Evolutionary conservation across 129 eudicot species (phyloP).

Genomic region (Centaurea solstitialis): DNA sequence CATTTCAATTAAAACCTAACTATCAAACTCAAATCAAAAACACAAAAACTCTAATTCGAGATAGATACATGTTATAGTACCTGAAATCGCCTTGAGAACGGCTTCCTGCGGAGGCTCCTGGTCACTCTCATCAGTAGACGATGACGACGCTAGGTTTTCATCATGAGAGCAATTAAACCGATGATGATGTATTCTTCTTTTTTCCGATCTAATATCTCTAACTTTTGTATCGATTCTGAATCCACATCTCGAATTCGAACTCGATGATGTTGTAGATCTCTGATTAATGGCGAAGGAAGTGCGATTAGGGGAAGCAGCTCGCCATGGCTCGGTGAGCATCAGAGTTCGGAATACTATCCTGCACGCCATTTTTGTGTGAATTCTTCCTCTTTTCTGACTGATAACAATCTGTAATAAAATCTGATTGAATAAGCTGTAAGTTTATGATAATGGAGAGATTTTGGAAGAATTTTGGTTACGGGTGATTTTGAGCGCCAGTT

Average conservation of each 20-base stretch:
- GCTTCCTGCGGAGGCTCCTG: conserved; percentile 92
- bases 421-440: too few relatives aligned
- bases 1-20: background rate
- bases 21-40: background rate
- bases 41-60: background rate
- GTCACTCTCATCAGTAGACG: conserved; percentile 22
- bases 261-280: conserved; percentile 21
- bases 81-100: conserved; percentile 94
- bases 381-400: background rate
- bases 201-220: background rate
- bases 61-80: conserved; percentile 25
- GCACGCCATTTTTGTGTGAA: conserved; percentile 56
- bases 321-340: conserved; percentile 55
- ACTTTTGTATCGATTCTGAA: conserved; percentile 22
- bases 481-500: too few relatives aligned
- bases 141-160: conserved; percentile 24
- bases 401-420: background rate
- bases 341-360: conserved; percentile 48
- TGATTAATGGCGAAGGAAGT: conserved; percentile 23
- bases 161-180: conserved; percentile 39
- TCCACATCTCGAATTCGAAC: conserved; percentile 27
- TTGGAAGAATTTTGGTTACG: too few relatives aligned
- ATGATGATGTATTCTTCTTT: conserved; percentile 19
- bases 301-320: conserved; percentile 36
- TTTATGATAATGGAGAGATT: too few relatives aligned